Percentiles rank a stretch among this genome's conserved stretches.
Conservation (phyloP, 2,329 filamentous ascomycete species). For the Colletotrichum falcatum region DNA sequence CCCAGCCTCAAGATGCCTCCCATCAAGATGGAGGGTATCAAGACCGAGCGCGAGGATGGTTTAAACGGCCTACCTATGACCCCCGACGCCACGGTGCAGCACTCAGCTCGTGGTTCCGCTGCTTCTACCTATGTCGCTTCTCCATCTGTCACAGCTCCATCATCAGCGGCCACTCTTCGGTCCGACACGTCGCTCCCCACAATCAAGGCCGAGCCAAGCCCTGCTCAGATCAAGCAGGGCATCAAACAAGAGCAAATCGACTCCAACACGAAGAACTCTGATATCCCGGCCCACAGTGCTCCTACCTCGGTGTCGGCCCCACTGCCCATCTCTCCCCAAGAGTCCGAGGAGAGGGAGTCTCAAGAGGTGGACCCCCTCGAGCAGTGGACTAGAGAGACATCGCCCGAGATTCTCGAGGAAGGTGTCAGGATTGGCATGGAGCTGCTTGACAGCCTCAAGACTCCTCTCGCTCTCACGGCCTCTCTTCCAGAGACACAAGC, state of each 20-base stretch:
- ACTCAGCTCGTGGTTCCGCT: no score
- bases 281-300: no score
- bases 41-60: neutral
- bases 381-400: conserved; percentile 19
- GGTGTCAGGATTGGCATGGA: conserved; percentile 24
- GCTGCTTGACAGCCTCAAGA: conserved; percentile 26
- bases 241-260: conserved; percentile 1
- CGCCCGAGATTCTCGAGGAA: conserved; percentile 24
- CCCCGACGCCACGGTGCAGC: neutral
- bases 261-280: neutral
- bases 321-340: neutral
- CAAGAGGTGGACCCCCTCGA: conserved; percentile 10
- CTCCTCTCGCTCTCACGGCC: conserved; percentile 5
- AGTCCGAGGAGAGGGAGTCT: neutral
- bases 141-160: neutral
- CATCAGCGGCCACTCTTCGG: neutral
- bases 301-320: neutral
- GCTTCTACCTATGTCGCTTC: neutral
- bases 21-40: conserved; percentile 20
- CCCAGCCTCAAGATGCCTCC: conserved; percentile 10
- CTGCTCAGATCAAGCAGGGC: neutral
- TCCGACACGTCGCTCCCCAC: neutral
- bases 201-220: neutral
- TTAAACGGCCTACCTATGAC: neutral
- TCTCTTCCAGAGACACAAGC: conserved; percentile 17